These are phyloP conservation scores for Pseudogymnoascus sp. DNA, from an alignment of 2,329 filamentous ascomycete genomes.

Conservation along the genomic window DNA sequence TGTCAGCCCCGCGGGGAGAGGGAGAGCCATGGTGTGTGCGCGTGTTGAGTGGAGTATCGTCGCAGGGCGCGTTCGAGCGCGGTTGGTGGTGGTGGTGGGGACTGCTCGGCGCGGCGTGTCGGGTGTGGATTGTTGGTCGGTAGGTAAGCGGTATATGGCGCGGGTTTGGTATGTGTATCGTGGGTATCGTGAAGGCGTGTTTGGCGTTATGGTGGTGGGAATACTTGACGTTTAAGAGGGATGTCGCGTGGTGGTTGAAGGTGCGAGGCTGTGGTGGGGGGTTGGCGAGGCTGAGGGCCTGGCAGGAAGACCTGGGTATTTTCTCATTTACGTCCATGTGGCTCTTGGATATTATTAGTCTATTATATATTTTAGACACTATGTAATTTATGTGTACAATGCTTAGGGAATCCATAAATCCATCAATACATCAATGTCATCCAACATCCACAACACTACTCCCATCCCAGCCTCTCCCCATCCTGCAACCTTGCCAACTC, in stretches of 20 bases:
- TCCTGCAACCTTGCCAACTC: constrained; percentile 53
- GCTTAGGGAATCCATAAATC: not conserved
- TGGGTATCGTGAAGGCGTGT: not conserved
- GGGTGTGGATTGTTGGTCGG: not conserved
- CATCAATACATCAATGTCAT: not conserved
- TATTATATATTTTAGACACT: not conserved
- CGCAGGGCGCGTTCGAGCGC: not conserved
- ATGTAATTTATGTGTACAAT: not conserved
- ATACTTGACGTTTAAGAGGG: not conserved
- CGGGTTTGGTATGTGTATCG: not conserved
- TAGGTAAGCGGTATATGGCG: not conserved
- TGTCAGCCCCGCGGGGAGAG: constrained; percentile 48
- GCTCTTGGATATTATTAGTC: not conserved
- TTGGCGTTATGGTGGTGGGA: not conserved
- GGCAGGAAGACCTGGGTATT: not conserved
- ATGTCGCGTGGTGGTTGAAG: not conserved
- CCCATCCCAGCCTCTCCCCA: not conserved
- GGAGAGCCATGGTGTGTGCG: constrained; percentile 24
- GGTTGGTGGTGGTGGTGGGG: not conserved
- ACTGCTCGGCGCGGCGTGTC: not conserved
- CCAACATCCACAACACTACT: not conserved
- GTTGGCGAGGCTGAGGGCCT: not conserved
- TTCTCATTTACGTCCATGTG: not conserved
- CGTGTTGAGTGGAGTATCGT: not conserved
- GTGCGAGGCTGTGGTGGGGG: not conserved